phyloP scores from a whole-genome alignment of 2,329 filamentous ascomycete species.

The Exophiala lecanii-corni region DNA sequence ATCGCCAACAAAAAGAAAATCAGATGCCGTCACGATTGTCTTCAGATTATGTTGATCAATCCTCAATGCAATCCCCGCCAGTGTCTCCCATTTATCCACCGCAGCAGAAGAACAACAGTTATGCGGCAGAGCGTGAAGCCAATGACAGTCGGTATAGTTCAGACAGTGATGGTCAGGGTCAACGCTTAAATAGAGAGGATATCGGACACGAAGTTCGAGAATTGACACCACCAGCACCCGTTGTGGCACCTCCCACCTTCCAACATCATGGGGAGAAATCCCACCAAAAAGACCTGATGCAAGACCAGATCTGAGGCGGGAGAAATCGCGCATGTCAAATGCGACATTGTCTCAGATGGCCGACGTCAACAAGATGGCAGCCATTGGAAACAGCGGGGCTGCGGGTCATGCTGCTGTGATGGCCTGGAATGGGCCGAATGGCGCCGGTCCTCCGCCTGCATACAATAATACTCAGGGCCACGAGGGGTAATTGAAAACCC shows the following conservation, averaged over 20 bases:
- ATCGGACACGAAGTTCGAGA: constrained; percentile 35
- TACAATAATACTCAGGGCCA: constrained; percentile 33
- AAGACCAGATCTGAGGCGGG: constrained; percentile 71
- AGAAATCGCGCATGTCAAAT: constrained; percentile 77
- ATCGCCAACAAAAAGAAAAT: constrained; percentile 16
- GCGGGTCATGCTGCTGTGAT: constrained; percentile 38
- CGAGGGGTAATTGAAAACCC: constrained; percentile 38
- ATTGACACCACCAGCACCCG: constrained; percentile 67
- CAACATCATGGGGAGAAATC: constrained; percentile 64
- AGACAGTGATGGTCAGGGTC: constrained; percentile 34
- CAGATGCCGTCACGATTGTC: constrained; percentile 21
- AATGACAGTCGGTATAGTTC: constrained; percentile 36
- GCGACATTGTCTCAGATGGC: constrained; percentile 76
- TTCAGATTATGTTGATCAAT: constrained; percentile 13
- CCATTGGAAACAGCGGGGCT: constrained; percentile 34
- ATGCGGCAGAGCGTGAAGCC: constrained; percentile 22
- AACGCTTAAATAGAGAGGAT: constrained; percentile 25
- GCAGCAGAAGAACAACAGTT: constrained; percentile 22
- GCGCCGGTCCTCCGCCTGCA: constrained; percentile 30
- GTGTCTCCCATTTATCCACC: constrained; percentile 35
- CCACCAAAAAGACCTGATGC: constrained; percentile 67
- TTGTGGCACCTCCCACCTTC: constrained; percentile 73
- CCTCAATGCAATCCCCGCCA: constrained; percentile 26
- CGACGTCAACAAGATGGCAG: constrained; percentile 53
- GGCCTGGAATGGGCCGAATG: constrained; percentile 34